phyloP scores from a whole-genome alignment of 257 asterid species.

The Fraxinus americana region DNA sequence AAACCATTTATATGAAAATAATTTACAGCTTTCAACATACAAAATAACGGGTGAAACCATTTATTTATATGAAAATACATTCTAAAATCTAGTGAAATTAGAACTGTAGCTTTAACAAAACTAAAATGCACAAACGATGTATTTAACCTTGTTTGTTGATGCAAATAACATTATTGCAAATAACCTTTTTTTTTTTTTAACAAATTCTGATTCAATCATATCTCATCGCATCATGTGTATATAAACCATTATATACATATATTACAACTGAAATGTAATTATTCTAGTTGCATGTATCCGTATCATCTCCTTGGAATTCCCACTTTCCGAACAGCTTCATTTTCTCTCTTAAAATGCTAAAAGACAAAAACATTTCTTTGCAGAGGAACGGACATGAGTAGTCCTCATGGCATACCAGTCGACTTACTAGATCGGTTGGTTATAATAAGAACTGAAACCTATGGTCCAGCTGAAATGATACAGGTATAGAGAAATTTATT shows the following conservation, averaged over 20 bases:
- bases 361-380: conserved; percentile 10
- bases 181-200: too few species aligned
- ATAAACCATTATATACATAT: too few species aligned
- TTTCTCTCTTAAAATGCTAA: neutral
- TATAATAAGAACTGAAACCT: conserved; percentile 88
- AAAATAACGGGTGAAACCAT: neutral
- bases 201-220: too few species aligned
- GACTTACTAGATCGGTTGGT: conserved; percentile 90
- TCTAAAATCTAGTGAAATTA: neutral
- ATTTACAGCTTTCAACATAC: conserved; percentile 24
- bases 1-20: neutral
- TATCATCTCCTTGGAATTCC: conserved; percentile 2
- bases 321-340: neutral
- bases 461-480: conserved; percentile 98
- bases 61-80: neutral
- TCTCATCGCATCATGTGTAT: too few species aligned
- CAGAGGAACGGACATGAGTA: conserved; percentile 94
- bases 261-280: too few species aligned
- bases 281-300: neutral
- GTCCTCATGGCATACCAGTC: conserved; percentile 97
- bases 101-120: neutral
- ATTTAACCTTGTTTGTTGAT: neutral
- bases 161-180: neutral
- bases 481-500: conserved; percentile 46
- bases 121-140: neutral